Base-by-base conservation (phyloP, 1,139 yeast genomes). In the Casaregolazyma suthepensis region DNA sequence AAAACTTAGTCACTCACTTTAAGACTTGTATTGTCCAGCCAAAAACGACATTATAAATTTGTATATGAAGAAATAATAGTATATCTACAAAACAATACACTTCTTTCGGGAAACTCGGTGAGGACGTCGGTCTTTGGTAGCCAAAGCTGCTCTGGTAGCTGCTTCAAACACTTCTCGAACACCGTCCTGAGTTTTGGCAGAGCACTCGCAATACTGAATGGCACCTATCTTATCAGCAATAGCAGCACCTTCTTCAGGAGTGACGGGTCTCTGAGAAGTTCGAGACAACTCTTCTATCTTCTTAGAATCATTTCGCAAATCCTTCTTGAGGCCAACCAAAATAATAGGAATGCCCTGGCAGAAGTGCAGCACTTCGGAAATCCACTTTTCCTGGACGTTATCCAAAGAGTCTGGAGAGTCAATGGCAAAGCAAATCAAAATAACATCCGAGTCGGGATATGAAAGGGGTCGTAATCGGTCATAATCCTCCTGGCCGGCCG, bases 401-500 rank as follows among this genome's bases (percentile, higher is more conserved):
- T 88, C 95, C 63, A 90, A 79, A 35, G 96, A 87, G 73, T 89
- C 96, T 59, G 96, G 97, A 44, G 91, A 80, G 71, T 88, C 96
- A 61, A 90, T 82, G 23, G 96, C 84, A 78, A 89, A 90, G 78
- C 96, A 89, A 66, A 90, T 88, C 71, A 90, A 79, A 61, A 90
- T 87, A 59, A 90, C 96, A 69, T 90, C 87, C 52, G 96, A 86
- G 71, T 89, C 96, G 57, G 96, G 96, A 75, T 90, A 90, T 29
- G 95, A 85, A 65, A 90, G 78, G 35, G 96, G 96, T 76, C 97
- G 85, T 69, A 90, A 79, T 75, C 96, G 85, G 73, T 89, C 96
- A 73, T 89, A 90, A 75, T 90, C 97, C 77, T 90, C 96, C 79
- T 90, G 97, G 59, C 97, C 97, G 54, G 97, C 97, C 64, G 97